Conservation (phyloP, 352 stramenopile species). For the Globisporangium uncinulatum region DNA sequence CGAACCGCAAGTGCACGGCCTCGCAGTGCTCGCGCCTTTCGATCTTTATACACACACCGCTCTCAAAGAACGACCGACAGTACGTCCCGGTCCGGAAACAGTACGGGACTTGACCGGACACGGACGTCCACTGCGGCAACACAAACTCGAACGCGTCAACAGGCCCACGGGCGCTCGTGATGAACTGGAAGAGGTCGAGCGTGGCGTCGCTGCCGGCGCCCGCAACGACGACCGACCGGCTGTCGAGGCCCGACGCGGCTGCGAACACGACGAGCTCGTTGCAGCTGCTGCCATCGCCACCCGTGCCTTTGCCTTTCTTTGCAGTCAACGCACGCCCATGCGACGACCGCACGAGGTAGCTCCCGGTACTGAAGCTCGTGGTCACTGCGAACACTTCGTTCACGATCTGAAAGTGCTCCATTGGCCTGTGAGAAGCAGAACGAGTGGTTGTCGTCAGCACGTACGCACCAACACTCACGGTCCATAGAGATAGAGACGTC, state of each 20-base stretch:
- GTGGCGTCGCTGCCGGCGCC: neutral
- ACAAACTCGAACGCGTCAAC: conserved; percentile 10
- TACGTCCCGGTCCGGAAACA: conserved; percentile 50
- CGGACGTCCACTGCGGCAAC: conserved; percentile 38
- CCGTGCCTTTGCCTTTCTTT: neutral
- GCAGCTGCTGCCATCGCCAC: conserved; percentile 2
- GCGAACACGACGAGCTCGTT: neutral
- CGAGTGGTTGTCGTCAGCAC: no score
- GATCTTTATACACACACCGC: conserved; percentile 32
- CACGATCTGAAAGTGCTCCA: conserved; percentile 30
- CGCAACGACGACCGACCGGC: neutral
- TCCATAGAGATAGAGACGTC: neutral
- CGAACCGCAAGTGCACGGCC: conserved; percentile 29
- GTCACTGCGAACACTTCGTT: conserved; percentile 23
- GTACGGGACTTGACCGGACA: conserved; percentile 43
- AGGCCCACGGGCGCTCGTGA: conserved; percentile 1
- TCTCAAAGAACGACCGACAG: conserved; percentile 42
- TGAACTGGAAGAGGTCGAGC: conserved; percentile 7
- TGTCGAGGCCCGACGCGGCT: neutral
- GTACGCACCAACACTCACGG: neutral
- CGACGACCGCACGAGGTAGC: conserved; percentile 26
- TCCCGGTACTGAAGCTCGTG: conserved; percentile 27
- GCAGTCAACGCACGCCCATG: neutral
- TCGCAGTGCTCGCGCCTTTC: conserved; percentile 29
- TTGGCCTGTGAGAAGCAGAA: conserved; percentile 15